Percentiles rank a stretch among this genome's conserved stretches.
These are phyloP conservation scores for Dianthus caryophyllus DNA, from an alignment of 148 eudicot genomes.

Conservation along the genomic window DNA sequence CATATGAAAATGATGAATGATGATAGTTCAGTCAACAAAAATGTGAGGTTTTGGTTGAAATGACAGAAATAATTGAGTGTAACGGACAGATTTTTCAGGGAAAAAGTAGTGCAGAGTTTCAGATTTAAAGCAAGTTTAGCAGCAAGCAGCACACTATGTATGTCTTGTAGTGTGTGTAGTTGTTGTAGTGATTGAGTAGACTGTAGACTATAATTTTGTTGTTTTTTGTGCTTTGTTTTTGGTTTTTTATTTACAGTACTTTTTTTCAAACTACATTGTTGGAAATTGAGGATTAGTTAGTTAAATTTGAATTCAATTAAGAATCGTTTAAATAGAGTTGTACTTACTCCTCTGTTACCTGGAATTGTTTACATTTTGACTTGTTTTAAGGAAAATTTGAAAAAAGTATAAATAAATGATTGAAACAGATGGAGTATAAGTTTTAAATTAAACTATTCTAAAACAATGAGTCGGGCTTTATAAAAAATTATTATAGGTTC, in stretches of 20 bases:
- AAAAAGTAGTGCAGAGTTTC: slow-evolving; percentile 8
- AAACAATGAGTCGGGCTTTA: no score
- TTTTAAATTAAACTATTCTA: no score
- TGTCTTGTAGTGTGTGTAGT: slow-evolving; percentile 21
- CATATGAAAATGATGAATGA: slow-evolving; percentile 3
- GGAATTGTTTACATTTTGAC: no score
- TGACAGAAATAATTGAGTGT: slow-evolving; percentile 16
- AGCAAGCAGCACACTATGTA: slow-evolving; percentile 14
- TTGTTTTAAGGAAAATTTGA: no score
- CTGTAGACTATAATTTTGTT: slow-evolving; percentile 7
- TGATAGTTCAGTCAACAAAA: slow-evolving; percentile 4
- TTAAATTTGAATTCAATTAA: no score
- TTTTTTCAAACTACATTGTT: background rate
- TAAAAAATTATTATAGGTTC: no score
- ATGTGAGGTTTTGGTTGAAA: slow-evolving; percentile 8
- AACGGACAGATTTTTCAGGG: slow-evolving; percentile 22
- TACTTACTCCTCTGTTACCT: no score
- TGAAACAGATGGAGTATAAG: no score
- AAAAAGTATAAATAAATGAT: no score
- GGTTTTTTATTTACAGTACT: background rate
- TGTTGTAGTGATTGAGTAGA: slow-evolving; percentile 9
- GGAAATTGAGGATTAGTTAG: no score
- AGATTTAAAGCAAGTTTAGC: slow-evolving; percentile 10
- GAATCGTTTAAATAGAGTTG: no score
- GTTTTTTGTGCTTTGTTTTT: background rate